Conservation (phyloP, 306 rosid genomes). For the Cucurbita moschata region DNA sequence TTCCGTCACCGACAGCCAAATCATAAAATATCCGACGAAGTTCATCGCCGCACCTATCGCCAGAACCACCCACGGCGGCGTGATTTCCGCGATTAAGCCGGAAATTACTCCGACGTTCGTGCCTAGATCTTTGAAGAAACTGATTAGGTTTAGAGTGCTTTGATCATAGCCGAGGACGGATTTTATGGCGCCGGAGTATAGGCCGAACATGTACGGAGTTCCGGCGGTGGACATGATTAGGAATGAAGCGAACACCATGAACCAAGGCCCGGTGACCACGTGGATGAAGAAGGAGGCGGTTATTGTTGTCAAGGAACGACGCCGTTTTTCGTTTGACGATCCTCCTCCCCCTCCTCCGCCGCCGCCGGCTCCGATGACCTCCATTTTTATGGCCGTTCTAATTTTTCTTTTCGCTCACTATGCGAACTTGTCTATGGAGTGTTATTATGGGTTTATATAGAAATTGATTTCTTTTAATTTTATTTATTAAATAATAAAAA, state of each 20-base stretch:
- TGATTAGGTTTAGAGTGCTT: conserved; percentile 52
- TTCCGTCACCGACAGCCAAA: conserved; percentile 33
- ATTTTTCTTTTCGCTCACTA: too few relatives aligned
- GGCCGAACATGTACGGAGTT: conserved; percentile 67
- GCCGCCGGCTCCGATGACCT: not conserved
- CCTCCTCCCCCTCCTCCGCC: not conserved
- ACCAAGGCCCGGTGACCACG: conserved; percentile 59
- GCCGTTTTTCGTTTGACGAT: too few relatives aligned
- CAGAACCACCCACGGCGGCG: conserved; percentile 63
- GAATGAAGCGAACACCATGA: conserved; percentile 56
- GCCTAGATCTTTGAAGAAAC: conserved; percentile 84
- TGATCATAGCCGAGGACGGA: conserved; percentile 54
- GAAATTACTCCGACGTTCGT: conserved; percentile 56
- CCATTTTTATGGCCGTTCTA: not conserved
- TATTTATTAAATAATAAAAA: too few relatives aligned
- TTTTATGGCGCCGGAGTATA: conserved; percentile 59
- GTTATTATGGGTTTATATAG: not conserved
- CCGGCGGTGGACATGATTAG: conserved; percentile 69
- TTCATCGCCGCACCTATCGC: conserved; percentile 28
- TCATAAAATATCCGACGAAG: conserved; percentile 48
- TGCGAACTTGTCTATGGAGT: not conserved
- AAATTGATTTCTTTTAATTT: too few relatives aligned
- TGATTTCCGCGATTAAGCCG: conserved; percentile 63
- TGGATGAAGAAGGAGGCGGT: not conserved
- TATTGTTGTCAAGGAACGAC: not conserved